Evolutionary conservation across 441 rosid genomes (phyloP).

Genomic region (Pelargonium myrrhifolium): DNA sequence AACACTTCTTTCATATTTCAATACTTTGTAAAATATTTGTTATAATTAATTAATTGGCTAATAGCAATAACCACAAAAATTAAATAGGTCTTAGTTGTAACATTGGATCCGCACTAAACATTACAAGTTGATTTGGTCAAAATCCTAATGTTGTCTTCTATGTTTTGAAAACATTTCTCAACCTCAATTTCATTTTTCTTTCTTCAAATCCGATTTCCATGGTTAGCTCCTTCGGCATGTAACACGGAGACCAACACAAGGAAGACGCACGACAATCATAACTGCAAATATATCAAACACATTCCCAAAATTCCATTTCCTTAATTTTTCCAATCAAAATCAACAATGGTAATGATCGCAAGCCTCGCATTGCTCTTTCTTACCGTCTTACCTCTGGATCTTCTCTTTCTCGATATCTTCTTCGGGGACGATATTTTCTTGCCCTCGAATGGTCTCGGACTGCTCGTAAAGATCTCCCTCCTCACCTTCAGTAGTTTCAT

Average conservation of each 20-base stretch:
- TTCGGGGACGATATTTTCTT: neutral
- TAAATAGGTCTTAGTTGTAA: too few species aligned
- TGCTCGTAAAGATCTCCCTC: neutral
- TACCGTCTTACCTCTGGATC: neutral
- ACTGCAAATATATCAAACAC: neutral
- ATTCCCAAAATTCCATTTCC: neutral
- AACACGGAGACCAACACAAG: neutral
- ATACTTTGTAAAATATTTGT: too few species aligned
- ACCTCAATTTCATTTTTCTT: neutral
- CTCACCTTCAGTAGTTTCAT: neutral
- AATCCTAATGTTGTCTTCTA: neutral
- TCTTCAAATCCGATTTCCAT: constrained; percentile 6
- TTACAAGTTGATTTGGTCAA: neutral
- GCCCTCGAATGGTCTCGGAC: neutral
- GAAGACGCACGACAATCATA: neutral
- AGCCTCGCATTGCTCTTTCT: neutral
- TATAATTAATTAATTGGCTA: too few species aligned
- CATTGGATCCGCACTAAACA: too few species aligned
- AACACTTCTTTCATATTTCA: too few species aligned
- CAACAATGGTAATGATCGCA: neutral
- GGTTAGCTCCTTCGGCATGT: neutral
- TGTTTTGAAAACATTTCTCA: constrained; percentile 2
- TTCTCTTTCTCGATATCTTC: neutral
- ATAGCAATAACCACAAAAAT: too few species aligned
- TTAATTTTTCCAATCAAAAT: neutral